Base-by-base conservation (phyloP, 2,329 filamentous ascomycete species). In the Curvularia verruculosa region DNA sequence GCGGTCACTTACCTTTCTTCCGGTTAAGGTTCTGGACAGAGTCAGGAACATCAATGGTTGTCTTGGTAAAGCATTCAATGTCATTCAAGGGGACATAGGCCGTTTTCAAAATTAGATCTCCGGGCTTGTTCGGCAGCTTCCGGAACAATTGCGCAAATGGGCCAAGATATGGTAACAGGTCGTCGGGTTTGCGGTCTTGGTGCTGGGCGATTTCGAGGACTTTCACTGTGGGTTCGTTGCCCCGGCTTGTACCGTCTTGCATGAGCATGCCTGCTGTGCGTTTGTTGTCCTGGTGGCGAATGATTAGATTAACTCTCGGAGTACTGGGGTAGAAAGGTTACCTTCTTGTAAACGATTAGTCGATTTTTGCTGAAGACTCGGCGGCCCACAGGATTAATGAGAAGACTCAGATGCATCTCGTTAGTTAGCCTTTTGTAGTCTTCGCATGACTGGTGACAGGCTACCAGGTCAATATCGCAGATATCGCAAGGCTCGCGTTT, bases 21-120 rank as follows among this genome's bases (percentile, higher is more conserved):
- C 81, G 79, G 57, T 79, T 80, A 8, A 84, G 65, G 53, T 70
- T 74, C 45, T 71, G 65, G 5, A 75, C 66, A 19, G 79, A 78
- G 29, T 80, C 79, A 24, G 77, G 78, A 43, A 84, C 72, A 65
- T 85, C 85, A 46, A 86, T 78, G 31, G 83, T 71, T 10, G 88
- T 90, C 59, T 85, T 84, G 1, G 94, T 96, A 55, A 99, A 82
- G 68, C 90, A 94, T 73, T 98, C 92, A 15, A 99, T 81, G 65
- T 96, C 91, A 36, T 81, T 83, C 5, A 98, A 78, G 0, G 89
- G 87, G 6, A 98, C 85, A 53, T 89, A 87, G 4, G 84, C 78
- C 1, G 85, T 84, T 73, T 89, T 90, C 10, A 88, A 82, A 10
- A 84, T 84, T 71, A 96, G 85, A 19, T 91, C 85, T 56, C 83